Percentiles rank a stretch among this genome's conserved stretches.
phyloP scores from a whole-genome alignment of 2,329 filamentous ascomycete genomes.

The Stemphylium beticola region DNA sequence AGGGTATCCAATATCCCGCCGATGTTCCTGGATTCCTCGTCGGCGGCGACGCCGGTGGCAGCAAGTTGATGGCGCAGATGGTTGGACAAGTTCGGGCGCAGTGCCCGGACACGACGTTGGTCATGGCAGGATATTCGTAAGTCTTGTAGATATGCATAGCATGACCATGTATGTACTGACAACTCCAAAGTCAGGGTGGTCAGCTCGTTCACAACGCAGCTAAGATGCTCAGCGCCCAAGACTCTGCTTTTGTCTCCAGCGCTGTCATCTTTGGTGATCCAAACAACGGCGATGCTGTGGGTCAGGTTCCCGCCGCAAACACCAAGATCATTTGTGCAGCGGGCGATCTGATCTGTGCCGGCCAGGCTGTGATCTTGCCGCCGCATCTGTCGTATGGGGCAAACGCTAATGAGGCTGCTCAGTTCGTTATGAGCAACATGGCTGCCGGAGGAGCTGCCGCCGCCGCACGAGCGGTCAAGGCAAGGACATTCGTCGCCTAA shows the following conservation, averaged over 20 bases:
- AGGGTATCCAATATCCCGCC: conserved; percentile 63
- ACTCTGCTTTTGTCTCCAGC: conserved; percentile 31
- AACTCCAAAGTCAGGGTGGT: conserved; percentile 45
- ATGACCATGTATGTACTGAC: not conserved
- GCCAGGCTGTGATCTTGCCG: conserved; percentile 35
- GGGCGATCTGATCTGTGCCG: conserved; percentile 45
- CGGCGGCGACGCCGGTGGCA: conserved; percentile 55
- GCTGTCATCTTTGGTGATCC: conserved; percentile 50
- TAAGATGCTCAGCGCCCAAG: conserved; percentile 30
- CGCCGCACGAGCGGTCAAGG: not conserved
- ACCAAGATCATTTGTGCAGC: conserved; percentile 45
- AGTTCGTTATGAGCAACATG: conserved; percentile 36
- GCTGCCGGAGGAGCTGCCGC: conserved; percentile 13
- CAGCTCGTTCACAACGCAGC: conserved; percentile 56
- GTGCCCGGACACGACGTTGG: conserved; percentile 56
- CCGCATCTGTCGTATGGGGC: conserved; percentile 45
- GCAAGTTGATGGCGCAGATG: conserved; percentile 53
- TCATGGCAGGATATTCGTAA: conserved; percentile 58
- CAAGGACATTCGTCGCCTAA: conserved; percentile 9
- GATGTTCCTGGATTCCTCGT: conserved; percentile 52
- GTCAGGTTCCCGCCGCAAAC: conserved; percentile 38
- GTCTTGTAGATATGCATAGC: conserved; percentile 22
- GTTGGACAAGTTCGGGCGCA: conserved; percentile 48
- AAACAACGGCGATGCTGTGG: conserved; percentile 42
- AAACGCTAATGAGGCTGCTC: conserved; percentile 40